Percentiles rank a stretch among this genome's conserved stretches.
phyloP scores from a whole-genome alignment of 371 early-diverging fungal genomes.

The Syncephalastrum contaminatum region DNA sequence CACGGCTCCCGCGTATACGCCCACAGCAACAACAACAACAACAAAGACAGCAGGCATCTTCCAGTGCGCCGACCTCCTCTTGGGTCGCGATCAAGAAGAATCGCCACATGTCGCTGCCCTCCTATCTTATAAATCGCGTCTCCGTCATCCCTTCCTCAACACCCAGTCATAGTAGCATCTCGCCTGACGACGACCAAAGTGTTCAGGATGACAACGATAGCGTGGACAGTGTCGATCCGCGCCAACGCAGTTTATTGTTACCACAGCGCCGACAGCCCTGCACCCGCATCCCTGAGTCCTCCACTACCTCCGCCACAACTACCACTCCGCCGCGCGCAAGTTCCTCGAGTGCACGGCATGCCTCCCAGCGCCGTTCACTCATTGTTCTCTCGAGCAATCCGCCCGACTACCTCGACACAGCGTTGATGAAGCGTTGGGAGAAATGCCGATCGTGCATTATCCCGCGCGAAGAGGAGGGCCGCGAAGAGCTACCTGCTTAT shows the following conservation, averaged over 20 bases:
- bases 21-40: constrained; percentile 9
- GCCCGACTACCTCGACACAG: constrained; percentile 22
- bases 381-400: constrained; percentile 12
- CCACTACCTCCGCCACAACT: background rate
- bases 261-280: background rate
- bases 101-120: constrained; percentile 9
- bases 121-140: constrained; percentile 5
- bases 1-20: background rate
- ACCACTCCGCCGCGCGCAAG: constrained; percentile 1
- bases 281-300: background rate
- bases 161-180: no score
- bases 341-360: background rate
- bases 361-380: constrained; percentile 9
- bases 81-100: background rate
- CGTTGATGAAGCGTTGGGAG: constrained; percentile 25
- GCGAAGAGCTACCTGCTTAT: constrained; percentile 40
- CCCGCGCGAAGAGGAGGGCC: constrained; percentile 36
- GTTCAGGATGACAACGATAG: background rate
- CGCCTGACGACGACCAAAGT: background rate
- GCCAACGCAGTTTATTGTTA: no score
- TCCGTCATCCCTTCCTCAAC: background rate
- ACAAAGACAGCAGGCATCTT: background rate
- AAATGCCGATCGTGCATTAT: constrained; percentile 32
- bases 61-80: no score
- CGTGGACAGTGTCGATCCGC: background rate